Percentiles rank a stretch among this genome's conserved stretches.
phyloP scores from a whole-genome alignment of 371 early-diverging fungal species.

The Apophysomyces elegans region DNA sequence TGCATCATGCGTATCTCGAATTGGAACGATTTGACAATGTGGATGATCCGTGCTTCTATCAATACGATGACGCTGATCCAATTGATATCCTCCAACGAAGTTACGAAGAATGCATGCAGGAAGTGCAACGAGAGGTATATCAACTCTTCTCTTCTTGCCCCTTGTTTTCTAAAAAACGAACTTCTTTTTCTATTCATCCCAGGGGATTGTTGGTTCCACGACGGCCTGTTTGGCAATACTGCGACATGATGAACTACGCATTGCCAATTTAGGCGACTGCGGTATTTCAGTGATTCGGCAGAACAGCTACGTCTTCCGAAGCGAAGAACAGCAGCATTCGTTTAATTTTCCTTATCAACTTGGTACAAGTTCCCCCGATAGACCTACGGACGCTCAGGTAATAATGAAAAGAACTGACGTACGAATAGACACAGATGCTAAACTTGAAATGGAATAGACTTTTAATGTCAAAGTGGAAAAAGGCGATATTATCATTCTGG shows the following conservation, averaged over 20 bases:
- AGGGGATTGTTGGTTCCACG: conserved; percentile 82
- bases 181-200: background rate
- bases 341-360: conserved; percentile 86
- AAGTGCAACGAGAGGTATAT: conserved; percentile 69
- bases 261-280: conserved; percentile 95
- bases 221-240: conserved; percentile 90
- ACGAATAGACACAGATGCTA: background rate
- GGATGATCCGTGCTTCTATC: conserved; percentile 50
- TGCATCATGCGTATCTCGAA: conserved; percentile 89
- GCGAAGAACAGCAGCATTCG: conserved; percentile 88
- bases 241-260: conserved; percentile 87
- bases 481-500: conserved; percentile 80
- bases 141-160: background rate
- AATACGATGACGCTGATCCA: conserved; percentile 79
- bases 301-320: conserved; percentile 86
- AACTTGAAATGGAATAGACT: conserved; percentile 15
- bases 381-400: conserved; percentile 74
- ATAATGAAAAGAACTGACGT: conserved; percentile 7
- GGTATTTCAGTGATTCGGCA: conserved; percentile 87
- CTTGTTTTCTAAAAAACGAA: background rate
- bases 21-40: conserved; percentile 72
- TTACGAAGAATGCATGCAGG: conserved; percentile 73
- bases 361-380: conserved; percentile 69
- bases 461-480: conserved; percentile 80
- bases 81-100: conserved; percentile 77